Evolutionary conservation across 768 basidiomycete species (phyloP).

Genomic region (Auricularia heimuer): DNA sequence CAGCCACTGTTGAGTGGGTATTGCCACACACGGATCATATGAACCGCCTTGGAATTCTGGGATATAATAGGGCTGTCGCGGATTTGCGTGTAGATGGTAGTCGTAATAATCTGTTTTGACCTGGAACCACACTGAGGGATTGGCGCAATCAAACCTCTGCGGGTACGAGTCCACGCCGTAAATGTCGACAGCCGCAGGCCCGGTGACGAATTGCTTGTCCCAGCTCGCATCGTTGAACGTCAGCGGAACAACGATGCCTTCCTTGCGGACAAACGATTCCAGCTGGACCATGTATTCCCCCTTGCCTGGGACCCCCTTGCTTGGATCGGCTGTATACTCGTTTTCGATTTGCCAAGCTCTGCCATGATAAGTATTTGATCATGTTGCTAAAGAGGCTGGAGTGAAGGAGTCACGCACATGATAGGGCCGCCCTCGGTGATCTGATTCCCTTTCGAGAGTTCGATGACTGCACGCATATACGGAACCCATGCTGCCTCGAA

Average conservation of each 20-base stretch:
- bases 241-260: constrained; percentile 55
- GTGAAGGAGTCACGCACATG: constrained; percentile 23
- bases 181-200: constrained; percentile 66
- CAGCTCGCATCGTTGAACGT: constrained; percentile 65
- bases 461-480: constrained; percentile 59
- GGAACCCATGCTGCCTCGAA: constrained; percentile 62
- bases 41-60: constrained; percentile 72
- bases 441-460: constrained; percentile 52
- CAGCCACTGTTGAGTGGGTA: constrained; percentile 31
- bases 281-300: constrained; percentile 57
- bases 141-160: constrained; percentile 68
- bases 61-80: constrained; percentile 55
- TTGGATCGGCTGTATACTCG: constrained; percentile 48
- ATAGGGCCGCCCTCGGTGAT: constrained; percentile 66
- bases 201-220: constrained; percentile 55
- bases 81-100: constrained; percentile 44
- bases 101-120: constrained; percentile 53
- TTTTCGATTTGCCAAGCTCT: constrained; percentile 43
- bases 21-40: constrained; percentile 75
- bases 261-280: constrained; percentile 42
- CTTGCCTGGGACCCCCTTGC: constrained; percentile 22
- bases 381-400: not conserved
- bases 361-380: too few species aligned
- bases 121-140: constrained; percentile 54
- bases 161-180: constrained; percentile 34